phyloP scores from a whole-genome alignment of 2,329 filamentous ascomycete genomes.

The Ophiostoma perfectum region DNA sequence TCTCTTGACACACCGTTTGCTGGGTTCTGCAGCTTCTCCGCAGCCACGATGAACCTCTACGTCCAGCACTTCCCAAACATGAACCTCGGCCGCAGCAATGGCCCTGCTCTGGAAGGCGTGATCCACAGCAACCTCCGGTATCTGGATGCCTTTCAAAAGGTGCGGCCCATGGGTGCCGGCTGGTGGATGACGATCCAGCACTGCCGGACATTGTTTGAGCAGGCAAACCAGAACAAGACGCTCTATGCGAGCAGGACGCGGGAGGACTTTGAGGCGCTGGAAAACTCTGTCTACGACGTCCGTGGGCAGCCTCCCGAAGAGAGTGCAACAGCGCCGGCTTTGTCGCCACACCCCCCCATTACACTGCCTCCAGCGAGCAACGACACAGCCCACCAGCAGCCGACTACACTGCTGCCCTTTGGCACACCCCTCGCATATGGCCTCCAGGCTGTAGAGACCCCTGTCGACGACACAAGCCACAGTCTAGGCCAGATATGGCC shows the following conservation, averaged over 20 bases:
- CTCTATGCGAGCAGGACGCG: background rate
- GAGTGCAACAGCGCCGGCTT: background rate
- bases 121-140: background rate
- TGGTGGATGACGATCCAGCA: slow-evolving; percentile 2
- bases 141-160: background rate
- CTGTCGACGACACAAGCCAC: background rate
- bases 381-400: background rate
- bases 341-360: background rate
- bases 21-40: slow-evolving; percentile 36
- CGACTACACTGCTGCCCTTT: background rate
- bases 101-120: background rate
- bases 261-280: background rate
- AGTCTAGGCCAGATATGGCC: background rate
- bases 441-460: background rate
- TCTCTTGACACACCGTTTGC: background rate
- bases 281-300: background rate
- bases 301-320: background rate
- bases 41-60: slow-evolving; percentile 41
- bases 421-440: background rate
- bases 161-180: background rate
- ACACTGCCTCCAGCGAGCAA: background rate
- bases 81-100: slow-evolving; percentile 35
- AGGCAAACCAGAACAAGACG: background rate
- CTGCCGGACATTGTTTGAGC: background rate
- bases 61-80: slow-evolving; percentile 38